phyloP scores from a whole-genome alignment of 2,329 filamentous ascomycete species.

The Bertia moriformis region DNA sequence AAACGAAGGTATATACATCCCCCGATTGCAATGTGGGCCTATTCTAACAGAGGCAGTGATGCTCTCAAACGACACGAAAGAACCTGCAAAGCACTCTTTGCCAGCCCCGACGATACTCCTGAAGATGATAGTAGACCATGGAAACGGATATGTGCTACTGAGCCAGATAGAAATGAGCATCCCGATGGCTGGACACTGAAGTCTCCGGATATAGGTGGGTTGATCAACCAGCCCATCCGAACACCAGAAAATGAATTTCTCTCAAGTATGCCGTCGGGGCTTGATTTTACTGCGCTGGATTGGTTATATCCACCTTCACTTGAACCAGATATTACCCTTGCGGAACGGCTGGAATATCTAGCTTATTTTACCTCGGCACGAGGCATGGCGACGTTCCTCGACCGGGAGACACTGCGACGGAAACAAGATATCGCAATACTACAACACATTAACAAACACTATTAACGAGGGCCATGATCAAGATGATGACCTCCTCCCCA shows the following conservation, averaged over 20 bases:
- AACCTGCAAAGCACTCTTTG: neutral
- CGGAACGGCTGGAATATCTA: neutral
- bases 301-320: neutral
- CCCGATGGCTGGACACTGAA: too few species aligned
- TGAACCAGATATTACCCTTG: neutral
- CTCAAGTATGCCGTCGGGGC: neutral
- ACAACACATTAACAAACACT: too few species aligned
- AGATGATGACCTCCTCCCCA: too few species aligned
- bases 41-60: too few species aligned
- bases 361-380: neutral
- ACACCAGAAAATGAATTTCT: neutral
- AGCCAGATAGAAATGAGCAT: too few species aligned
- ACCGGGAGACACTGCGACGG: neutral
- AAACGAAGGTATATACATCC: conserved; percentile 1
- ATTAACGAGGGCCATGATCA: too few species aligned
- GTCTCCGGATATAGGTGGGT: neutral
- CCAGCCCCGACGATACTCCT: too few species aligned
- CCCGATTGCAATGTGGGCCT: too few species aligned
- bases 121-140: too few species aligned
- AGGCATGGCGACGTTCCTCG: neutral
- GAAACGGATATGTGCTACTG: too few species aligned
- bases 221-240: neutral
- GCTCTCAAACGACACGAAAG: neutral
- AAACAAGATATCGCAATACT: neutral
- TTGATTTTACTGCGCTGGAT: neutral